phyloP scores from a whole-genome alignment of 1,139 yeast genomes.

The Debaryomyces subglobosus region DNA sequence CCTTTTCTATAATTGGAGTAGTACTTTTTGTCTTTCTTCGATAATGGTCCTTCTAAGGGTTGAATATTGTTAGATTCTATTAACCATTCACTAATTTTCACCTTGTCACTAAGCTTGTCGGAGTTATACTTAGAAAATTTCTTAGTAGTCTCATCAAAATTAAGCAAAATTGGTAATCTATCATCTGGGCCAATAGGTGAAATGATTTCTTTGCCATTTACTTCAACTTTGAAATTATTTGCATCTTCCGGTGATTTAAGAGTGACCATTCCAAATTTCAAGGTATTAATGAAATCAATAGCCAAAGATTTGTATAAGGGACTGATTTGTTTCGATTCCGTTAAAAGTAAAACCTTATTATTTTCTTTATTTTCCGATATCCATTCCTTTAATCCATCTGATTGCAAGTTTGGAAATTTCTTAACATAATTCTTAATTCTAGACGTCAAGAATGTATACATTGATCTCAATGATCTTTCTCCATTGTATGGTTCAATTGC shows the following conservation, averaged over 20 bases:
- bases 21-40: constrained; percentile 36
- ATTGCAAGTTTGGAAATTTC: constrained; percentile 38
- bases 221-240: constrained; percentile 15
- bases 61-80: constrained; percentile 25
- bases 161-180: constrained; percentile 35
- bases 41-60: constrained; percentile 45
- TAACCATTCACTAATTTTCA: constrained; percentile 40
- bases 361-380: constrained; percentile 22
- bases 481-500: constrained; percentile 72
- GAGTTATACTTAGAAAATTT: constrained; percentile 25
- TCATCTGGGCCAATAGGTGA: constrained; percentile 22
- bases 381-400: constrained; percentile 34
- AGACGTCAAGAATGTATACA: constrained; percentile 60
- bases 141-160: constrained; percentile 26
- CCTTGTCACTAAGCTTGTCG: constrained; percentile 34
- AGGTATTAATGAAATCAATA: constrained; percentile 59
- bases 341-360: constrained; percentile 45
- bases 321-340: constrained; percentile 53
- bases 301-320: constrained; percentile 75
- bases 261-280: constrained; percentile 34
- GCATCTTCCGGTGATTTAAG: constrained; percentile 14
- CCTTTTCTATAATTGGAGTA: constrained; percentile 35
- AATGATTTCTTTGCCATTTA: constrained; percentile 25
- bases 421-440: constrained; percentile 75
- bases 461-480: constrained; percentile 60